A percentile compares a stretch with the other conserved stretches of the same genome.
Conservation (phyloP, 208 protist species). For the Leishmania martiniquensis region DNA sequence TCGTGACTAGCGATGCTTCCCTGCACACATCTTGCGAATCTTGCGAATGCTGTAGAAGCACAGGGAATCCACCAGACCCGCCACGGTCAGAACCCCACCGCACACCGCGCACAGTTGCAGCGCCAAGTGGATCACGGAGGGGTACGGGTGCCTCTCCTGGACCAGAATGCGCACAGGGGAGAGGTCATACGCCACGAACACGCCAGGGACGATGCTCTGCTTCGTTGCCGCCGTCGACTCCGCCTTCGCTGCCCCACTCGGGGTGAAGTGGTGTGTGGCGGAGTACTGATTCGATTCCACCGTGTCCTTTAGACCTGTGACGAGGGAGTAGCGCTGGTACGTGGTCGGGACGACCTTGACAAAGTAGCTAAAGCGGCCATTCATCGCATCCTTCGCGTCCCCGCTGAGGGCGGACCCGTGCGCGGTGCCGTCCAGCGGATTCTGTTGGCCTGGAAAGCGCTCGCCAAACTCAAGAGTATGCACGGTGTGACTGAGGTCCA, state of each 20-base stretch:
- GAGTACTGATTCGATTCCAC: conserved; percentile 91
- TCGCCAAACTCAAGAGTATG: conserved; percentile 84
- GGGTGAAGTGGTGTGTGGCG: conserved; percentile 85
- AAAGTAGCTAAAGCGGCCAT: conserved; percentile 90
- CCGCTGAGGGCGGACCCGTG: conserved; percentile 34
- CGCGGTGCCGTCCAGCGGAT: conserved; percentile 68
- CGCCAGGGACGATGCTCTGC: conserved; percentile 54
- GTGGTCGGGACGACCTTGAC: conserved; percentile 87
- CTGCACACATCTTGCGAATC: conserved; percentile 46
- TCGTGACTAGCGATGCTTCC: conserved; percentile 49
- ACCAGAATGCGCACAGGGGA: conserved; percentile 81
- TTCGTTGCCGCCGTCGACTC: not conserved
- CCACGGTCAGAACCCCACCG: conserved; percentile 70
- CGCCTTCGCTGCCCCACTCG: conserved; percentile 10
- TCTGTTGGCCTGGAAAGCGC: conserved; percentile 70
- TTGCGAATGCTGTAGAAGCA: conserved; percentile 48
- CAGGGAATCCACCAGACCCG: conserved; percentile 57
- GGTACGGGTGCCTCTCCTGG: conserved; percentile 50
- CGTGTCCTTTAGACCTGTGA: conserved; percentile 29
- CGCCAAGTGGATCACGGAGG: conserved; percentile 60
- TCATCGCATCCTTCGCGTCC: conserved; percentile 36
- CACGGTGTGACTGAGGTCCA: conserved; percentile 85
- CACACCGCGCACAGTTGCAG: conserved; percentile 74
- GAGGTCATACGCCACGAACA: conserved; percentile 92
- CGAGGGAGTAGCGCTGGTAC: conserved; percentile 50